These are phyloP conservation scores for Magnusiomyces tetraspermus DNA, from an alignment of 1,139 yeast genomes.

Conservation along the genomic window DNA sequence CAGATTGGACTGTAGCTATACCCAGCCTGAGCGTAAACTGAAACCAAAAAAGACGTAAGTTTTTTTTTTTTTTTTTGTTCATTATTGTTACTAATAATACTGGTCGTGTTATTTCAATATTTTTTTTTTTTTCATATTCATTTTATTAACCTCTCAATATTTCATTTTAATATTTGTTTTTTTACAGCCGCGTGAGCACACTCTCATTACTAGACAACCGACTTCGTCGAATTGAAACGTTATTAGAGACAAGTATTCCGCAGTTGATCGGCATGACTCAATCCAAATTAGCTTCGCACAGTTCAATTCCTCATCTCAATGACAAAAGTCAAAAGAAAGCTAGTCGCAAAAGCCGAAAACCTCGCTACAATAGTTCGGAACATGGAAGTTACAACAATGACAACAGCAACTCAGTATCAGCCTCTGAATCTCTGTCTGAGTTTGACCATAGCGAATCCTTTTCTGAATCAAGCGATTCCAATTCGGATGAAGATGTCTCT, in stretches of 20 bases:
- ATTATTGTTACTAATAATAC: neutral
- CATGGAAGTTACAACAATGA: no score
- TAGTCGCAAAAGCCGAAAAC: neutral
- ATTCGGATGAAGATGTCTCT: neutral
- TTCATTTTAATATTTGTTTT: neutral
- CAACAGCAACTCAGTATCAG: neutral
- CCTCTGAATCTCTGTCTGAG: neutral
- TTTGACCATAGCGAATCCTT: constrained; percentile 1
- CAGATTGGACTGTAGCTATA: constrained; percentile 28
- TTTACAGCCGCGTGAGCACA: constrained; percentile 6
- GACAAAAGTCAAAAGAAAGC: neutral
- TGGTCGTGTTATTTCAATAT: no score
- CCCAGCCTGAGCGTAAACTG: constrained; percentile 27
- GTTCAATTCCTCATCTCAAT: no score
- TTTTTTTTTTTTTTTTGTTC: neutral
- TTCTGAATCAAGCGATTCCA: neutral
- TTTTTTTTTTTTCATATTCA: no score
- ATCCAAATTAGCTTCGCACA: no score
- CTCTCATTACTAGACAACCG: constrained; percentile 10
- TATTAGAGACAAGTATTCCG: constrained; percentile 20
- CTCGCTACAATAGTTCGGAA: no score
- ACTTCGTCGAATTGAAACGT: constrained; percentile 28
- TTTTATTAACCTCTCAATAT: no score
- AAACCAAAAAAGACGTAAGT: constrained; percentile 24
- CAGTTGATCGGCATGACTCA: neutral